phyloP scores from a whole-genome alignment of 306 rosid genomes.

The Prinsepia uniflora region DNA sequence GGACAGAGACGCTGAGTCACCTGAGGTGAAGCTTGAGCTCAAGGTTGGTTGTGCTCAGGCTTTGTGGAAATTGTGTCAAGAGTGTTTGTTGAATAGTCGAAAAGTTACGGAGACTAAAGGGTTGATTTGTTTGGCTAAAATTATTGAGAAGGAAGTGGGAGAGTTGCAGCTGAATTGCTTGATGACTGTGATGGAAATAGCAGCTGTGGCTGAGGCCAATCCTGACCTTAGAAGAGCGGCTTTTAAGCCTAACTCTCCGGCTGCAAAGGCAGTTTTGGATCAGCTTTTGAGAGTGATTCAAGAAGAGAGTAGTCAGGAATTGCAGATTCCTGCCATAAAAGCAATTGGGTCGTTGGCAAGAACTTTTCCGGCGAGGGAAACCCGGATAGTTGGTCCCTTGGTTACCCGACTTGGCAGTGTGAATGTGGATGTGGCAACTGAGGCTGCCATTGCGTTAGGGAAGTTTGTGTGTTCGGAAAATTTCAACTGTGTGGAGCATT shows the following conservation, averaged over 20 bases:
- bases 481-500: slow-evolving; percentile 61
- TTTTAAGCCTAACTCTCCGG: slow-evolving; percentile 61
- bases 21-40: slow-evolving; percentile 46
- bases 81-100: slow-evolving; percentile 43
- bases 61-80: slow-evolving; percentile 69
- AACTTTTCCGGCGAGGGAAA: slow-evolving; percentile 73
- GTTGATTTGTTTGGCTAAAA: slow-evolving; percentile 78
- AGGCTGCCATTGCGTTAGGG: slow-evolving; percentile 58
- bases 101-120: slow-evolving; percentile 85
- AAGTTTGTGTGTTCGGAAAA: slow-evolving; percentile 71
- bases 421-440: slow-evolving; percentile 57
- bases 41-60: slow-evolving; percentile 75
- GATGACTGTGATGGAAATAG: slow-evolving; percentile 80
- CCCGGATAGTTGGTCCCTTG: slow-evolving; percentile 62
- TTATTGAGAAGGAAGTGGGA: slow-evolving; percentile 55
- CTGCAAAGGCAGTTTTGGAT: slow-evolving; percentile 69
- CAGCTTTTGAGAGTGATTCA: slow-evolving; percentile 66
- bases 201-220: slow-evolving; percentile 57
- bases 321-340: slow-evolving; percentile 66
- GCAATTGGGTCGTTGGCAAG: slow-evolving; percentile 76
- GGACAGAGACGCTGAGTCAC: slow-evolving; percentile 57
- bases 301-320: slow-evolving; percentile 29
- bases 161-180: slow-evolving; percentile 68
- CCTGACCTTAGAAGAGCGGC: slow-evolving; percentile 69
- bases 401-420: slow-evolving; percentile 55